These are phyloP conservation scores for Tricholoma sp. DNA, from an alignment of 768 basidiomycete species.

Conservation along the genomic window DNA sequence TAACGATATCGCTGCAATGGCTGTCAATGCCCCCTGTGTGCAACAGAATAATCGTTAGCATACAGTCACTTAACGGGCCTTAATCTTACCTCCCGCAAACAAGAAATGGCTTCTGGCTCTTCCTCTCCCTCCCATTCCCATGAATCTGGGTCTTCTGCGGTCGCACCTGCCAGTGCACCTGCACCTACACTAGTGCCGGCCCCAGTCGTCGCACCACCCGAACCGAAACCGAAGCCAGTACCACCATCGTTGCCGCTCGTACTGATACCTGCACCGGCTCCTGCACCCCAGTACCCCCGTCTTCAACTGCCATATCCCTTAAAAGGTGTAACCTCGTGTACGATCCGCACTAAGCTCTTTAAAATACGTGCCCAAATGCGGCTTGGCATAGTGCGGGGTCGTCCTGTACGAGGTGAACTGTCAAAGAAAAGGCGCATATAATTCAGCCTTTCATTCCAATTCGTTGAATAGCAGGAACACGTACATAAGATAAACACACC, in stretches of 20 bases:
- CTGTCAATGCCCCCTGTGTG: not conserved
- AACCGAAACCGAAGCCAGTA: no score
- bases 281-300: not conserved
- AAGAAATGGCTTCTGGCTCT: not conserved
- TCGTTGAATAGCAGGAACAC: slow-evolving; percentile 18
- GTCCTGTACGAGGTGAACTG: slow-evolving; percentile 68
- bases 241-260: not conserved
- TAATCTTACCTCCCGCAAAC: not conserved
- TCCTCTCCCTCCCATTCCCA: no score
- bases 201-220: no score
- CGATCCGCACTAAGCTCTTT: slow-evolving; percentile 43
- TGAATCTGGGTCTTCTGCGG: not conserved
- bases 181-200: no score
- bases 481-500: slow-evolving; percentile 71
- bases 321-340: slow-evolving; percentile 48
- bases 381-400: slow-evolving; percentile 59
- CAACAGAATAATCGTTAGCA: no score
- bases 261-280: not conserved
- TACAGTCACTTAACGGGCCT: no score
- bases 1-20: slow-evolving; percentile 52
- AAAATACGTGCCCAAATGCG: slow-evolving; percentile 69
- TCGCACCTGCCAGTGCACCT: no score
- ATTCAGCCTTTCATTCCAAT: no score
- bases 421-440: not conserved
- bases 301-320: not conserved